Conservation (phyloP, 352 stramenopile genomes). For the Elongisporangium anandrum region DNA sequence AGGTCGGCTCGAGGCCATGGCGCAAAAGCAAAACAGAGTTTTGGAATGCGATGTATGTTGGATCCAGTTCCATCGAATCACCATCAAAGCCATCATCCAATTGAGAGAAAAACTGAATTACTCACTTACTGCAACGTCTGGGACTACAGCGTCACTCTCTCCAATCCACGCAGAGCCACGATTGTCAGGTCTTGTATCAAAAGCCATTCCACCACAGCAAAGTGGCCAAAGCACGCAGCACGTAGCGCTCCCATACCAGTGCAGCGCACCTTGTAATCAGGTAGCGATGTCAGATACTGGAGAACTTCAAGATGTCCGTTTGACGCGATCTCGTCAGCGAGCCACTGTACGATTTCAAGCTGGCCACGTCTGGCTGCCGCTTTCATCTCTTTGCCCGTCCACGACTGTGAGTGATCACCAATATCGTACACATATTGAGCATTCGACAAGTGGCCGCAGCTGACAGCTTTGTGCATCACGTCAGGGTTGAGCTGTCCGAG, state of each 20-base stretch:
- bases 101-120: too few relatives aligned
- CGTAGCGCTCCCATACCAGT: background rate
- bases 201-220: background rate
- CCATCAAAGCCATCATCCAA: too few relatives aligned
- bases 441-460: background rate
- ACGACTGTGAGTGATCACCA: background rate
- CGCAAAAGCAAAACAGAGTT: too few relatives aligned
- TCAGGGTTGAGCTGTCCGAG: background rate
- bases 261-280: background rate
- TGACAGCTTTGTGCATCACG: background rate
- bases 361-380: background rate
- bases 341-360: background rate
- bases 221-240: background rate
- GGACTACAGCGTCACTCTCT: too few relatives aligned
- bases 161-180: too few relatives aligned
- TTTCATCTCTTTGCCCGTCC: background rate
- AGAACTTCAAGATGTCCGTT: background rate
- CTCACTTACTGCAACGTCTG: too few relatives aligned
- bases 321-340: background rate
- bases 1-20: too few relatives aligned
- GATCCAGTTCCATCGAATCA: too few relatives aligned
- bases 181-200: too few relatives aligned
- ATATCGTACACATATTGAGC: background rate
- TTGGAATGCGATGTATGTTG: too few relatives aligned
- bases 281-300: background rate